Conservation (phyloP, 208 protist genomes). For the Trypanosoma cruzi region DNA sequence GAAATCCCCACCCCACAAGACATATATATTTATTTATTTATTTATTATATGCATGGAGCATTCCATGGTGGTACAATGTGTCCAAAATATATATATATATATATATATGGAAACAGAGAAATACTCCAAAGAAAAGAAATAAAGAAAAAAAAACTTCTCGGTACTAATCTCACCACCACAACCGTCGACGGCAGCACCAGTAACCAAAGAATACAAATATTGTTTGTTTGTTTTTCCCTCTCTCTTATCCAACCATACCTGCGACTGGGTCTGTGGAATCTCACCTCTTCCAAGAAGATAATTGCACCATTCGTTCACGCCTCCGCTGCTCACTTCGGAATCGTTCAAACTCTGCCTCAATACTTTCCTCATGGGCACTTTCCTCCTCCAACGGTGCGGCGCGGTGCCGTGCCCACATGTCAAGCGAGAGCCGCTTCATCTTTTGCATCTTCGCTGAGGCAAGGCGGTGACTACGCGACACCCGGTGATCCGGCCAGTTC, state of each 20-base stretch:
- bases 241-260: background rate
- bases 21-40: too few species aligned
- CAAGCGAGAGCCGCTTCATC: constrained; percentile 67
- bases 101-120: background rate
- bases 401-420: constrained; percentile 81
- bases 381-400: constrained; percentile 64
- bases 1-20: too few species aligned
- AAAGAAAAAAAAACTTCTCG: constrained; percentile 14
- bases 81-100: background rate
- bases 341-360: constrained; percentile 63
- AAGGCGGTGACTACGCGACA: constrained; percentile 48
- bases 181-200: background rate
- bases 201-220: background rate
- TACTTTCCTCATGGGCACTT: constrained; percentile 47
- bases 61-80: too few species aligned
- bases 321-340: constrained; percentile 60
- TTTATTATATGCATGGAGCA: too few species aligned
- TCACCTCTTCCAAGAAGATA: constrained; percentile 17
- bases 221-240: background rate
- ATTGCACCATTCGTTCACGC: constrained; percentile 39
- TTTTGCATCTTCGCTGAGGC: constrained; percentile 66
- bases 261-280: background rate
- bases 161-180: background rate
- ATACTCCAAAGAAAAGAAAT: background rate
- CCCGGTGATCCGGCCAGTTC: constrained; percentile 42